These are phyloP conservation scores for Xylaria sp. DNA, from an alignment of 2,329 filamentous ascomycete genomes.

Conservation along the genomic window DNA sequence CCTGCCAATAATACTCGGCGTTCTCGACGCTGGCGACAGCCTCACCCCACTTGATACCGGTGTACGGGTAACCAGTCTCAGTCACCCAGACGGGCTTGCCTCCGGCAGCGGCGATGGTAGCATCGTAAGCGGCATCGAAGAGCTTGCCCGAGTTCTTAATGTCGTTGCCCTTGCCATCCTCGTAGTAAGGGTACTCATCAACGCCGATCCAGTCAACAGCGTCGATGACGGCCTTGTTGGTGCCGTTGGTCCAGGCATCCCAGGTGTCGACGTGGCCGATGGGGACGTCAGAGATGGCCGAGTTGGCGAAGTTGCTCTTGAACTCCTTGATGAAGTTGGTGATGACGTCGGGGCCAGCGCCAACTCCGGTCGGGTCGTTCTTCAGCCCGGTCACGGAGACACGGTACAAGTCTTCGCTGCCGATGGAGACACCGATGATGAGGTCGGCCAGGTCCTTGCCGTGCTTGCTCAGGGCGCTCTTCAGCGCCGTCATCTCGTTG, in stretches of 20 bases:
- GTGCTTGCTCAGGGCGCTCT: conserved; percentile 58
- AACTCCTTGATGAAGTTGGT: conserved; percentile 68
- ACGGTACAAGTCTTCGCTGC: conserved; percentile 68
- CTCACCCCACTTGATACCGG: conserved; percentile 57
- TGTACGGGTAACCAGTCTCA: conserved; percentile 67
- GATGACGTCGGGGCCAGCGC: conserved; percentile 58
- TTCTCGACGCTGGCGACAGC: conserved; percentile 62
- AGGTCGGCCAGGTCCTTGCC: conserved; percentile 57
- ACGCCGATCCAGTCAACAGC: conserved; percentile 65
- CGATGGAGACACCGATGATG: conserved; percentile 65
- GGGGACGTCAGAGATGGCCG: conserved; percentile 51
- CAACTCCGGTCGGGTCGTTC: conserved; percentile 47
- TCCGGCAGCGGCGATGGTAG: conserved; percentile 64
- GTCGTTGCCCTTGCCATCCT: conserved; percentile 54
- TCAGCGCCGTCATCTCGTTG: conserved; percentile 62
- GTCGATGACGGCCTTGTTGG: conserved; percentile 61
- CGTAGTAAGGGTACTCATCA: conserved; percentile 66
- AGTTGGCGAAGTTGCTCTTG: conserved; percentile 58
- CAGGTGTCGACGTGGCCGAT: conserved; percentile 68
- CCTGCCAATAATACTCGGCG: conserved; percentile 53
- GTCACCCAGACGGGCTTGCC: conserved; percentile 69
- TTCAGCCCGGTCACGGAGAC: conserved; percentile 47
- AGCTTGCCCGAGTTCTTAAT: conserved; percentile 58
- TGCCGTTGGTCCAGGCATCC: conserved; percentile 61
- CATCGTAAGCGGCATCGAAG: conserved; percentile 54